These are phyloP conservation scores for Podaxis rugospora DNA, from an alignment of 768 basidiomycete genomes.

Conservation along the genomic window DNA sequence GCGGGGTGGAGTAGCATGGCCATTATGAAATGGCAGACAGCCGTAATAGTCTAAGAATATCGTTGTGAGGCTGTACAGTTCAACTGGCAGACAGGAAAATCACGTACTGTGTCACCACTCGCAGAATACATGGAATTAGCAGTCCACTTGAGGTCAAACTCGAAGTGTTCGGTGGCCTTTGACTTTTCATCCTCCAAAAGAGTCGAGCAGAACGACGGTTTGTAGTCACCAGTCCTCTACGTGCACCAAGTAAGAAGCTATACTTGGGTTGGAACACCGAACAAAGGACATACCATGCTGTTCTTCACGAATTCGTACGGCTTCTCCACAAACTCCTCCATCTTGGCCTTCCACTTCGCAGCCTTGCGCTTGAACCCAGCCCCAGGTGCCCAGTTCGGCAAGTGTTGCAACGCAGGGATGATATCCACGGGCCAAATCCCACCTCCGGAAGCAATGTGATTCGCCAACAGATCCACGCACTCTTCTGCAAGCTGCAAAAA, in stretches of 20 bases:
- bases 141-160: slow-evolving; percentile 73
- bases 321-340: slow-evolving; percentile 59
- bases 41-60: slow-evolving; percentile 44
- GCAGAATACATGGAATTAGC: slow-evolving; percentile 81
- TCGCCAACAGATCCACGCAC: slow-evolving; percentile 35
- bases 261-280: not conserved
- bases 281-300: slow-evolving; percentile 42
- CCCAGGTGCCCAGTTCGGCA: slow-evolving; percentile 68
- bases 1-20: slow-evolving; percentile 63
- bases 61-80: slow-evolving; percentile 1
- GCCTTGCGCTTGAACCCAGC: slow-evolving; percentile 63
- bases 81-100: not conserved
- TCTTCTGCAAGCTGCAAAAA: slow-evolving; percentile 39
- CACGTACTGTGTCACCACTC: slow-evolving; percentile 59
- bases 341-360: slow-evolving; percentile 53
- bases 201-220: slow-evolving; percentile 42
- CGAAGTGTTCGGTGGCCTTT: slow-evolving; percentile 36
- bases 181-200: slow-evolving; percentile 46
- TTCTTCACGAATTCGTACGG: slow-evolving; percentile 58
- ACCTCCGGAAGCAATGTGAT: slow-evolving; percentile 35
- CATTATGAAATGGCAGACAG: slow-evolving; percentile 57
- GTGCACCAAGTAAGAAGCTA: slow-evolving; percentile 7
- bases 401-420: slow-evolving; percentile 43
- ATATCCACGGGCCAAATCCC: slow-evolving; percentile 51
- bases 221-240: slow-evolving; percentile 37